Percentiles rank a stretch among this genome's conserved stretches.
Evolutionary conservation across 2,329 filamentous ascomycete genomes (phyloP).

Genomic region (Pestalotiopsis sp.): DNA sequence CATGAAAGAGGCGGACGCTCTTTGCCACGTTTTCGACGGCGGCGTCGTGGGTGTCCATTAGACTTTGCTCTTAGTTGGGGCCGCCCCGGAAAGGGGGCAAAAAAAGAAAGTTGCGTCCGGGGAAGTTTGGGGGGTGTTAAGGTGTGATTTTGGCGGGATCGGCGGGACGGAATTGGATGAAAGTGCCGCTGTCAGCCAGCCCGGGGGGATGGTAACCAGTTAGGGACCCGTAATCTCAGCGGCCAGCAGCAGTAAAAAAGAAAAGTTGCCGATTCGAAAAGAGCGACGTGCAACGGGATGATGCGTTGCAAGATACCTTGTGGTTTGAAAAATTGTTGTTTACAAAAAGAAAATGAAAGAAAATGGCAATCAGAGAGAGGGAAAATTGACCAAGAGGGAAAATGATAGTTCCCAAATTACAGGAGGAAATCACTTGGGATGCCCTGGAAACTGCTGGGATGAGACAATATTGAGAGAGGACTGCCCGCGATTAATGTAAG

Average conservation of each 20-base stretch:
- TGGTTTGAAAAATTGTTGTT: background rate
- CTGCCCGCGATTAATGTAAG: background rate
- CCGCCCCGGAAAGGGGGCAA: background rate
- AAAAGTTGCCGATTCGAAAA: background rate
- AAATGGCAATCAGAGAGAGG: background rate
- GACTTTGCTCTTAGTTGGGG: background rate
- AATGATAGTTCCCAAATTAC: background rate
- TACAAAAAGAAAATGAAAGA: background rate
- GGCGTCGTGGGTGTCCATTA: constrained; percentile 47
- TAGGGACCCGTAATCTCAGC: background rate
- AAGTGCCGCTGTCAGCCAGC: background rate
- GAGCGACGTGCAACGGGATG: background rate
- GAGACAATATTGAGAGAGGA: background rate
- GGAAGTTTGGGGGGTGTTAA: too few relatives aligned
- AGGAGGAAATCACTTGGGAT: background rate
- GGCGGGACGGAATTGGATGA: background rate
- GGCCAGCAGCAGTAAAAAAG: background rate
- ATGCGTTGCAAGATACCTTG: background rate
- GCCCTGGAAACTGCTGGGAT: background rate
- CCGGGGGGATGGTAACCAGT: background rate
- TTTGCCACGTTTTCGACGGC: constrained; percentile 46
- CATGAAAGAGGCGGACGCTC: constrained; percentile 46
- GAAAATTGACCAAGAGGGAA: background rate
- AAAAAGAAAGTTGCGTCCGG: background rate
- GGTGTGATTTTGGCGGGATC: background rate